These are phyloP conservation scores for Vitis amurensis DNA, from an alignment of 164 flowering plant genomes.

Conservation along the genomic window DNA sequence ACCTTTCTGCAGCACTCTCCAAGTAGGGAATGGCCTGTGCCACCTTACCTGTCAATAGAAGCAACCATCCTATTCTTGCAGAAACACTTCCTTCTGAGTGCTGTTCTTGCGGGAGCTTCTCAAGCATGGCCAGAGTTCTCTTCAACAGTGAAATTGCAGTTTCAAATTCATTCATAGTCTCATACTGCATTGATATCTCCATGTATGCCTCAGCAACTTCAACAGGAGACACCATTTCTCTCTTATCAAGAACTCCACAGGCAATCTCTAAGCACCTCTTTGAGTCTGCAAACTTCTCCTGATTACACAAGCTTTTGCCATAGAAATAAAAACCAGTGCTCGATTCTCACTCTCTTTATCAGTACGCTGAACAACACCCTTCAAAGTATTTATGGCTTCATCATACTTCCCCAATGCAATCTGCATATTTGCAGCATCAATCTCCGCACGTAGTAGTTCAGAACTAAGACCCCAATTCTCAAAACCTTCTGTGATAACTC, in stretches of 20 bases:
- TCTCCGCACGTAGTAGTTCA: conserved; percentile 79
- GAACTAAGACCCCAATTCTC: conserved; percentile 68
- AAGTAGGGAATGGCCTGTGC: conserved; percentile 74
- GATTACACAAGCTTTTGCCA: conserved; percentile 82
- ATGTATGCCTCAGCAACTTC: conserved; percentile 80
- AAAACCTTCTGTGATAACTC: conserved; percentile 64
- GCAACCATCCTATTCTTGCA: conserved; percentile 86
- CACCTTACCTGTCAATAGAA: conserved; percentile 78
- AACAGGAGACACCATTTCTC: conserved; percentile 45
- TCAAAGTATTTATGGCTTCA: conserved; percentile 68
- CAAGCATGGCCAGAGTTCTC: conserved; percentile 62
- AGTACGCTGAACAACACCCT: conserved; percentile 62
- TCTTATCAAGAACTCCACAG: conserved; percentile 67
- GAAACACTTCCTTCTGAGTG: conserved; percentile 77
- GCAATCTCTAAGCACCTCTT: conserved; percentile 79
- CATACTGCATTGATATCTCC: conserved; percentile 81
- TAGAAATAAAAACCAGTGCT: conserved; percentile 62
- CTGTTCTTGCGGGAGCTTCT: conserved; percentile 82
- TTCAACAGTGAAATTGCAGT: conserved; percentile 71
- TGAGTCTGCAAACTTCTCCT: conserved; percentile 64
- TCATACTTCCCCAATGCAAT: conserved; percentile 80
- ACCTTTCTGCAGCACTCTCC: conserved; percentile 82
- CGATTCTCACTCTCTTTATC: conserved; percentile 78
- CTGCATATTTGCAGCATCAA: conserved; percentile 87
- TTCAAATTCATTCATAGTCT: conserved; percentile 86